Evolutionary conservation across 1,139 yeast genomes (phyloP), one percentile per base, ranked within the genome.

Genomic region (Geotrichum bryndzae): DNA sequence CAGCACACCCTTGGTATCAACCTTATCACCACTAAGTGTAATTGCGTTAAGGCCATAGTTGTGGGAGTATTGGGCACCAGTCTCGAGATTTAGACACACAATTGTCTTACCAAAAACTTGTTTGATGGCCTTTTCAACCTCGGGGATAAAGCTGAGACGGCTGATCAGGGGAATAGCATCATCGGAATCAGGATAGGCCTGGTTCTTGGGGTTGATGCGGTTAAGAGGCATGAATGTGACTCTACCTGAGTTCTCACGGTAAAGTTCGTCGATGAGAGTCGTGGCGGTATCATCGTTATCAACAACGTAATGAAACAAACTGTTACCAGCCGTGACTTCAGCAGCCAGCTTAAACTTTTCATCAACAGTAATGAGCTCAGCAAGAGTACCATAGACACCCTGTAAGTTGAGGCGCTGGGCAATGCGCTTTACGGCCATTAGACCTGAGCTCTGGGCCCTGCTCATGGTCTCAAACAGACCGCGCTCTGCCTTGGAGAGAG

Each of bases 161-260:
- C 84, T 83, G 53, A 90, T 82, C 64, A 92, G 77, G 0, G 97
- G 96, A 51, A 91, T 86, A 61, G 76, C 70, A 11, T 75, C 82
- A 76, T 73, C 80, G 64, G 74, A 64, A 53, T 82, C 85, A 0
- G 94, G 94, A 68, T 83, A 84, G 2, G 71, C 72, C 38, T 62
- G 61, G 4, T 76, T 70, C 27, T 72, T 71, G 6, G 80, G 76
- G 0, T 74, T 70, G n/a, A 92, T 71, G 67, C 96, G 80, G 71
- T 90, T 90, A 67, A 94, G 77, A 0, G 99, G 98, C 76, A 94
- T 85, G 69, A 94, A 91, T 0, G 98, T 90, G 0, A 89, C 92
- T 69, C 97, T 81, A 1, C 98, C 98, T 4, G 85, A 80, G 65
- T 83, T 85, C 62, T 82, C 84, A 60, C 88, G 79, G n/a, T 80